Conservation (phyloP, 225 moss, liverwort and hornwort genomes). For the Marchantia polymorpha region DNA sequence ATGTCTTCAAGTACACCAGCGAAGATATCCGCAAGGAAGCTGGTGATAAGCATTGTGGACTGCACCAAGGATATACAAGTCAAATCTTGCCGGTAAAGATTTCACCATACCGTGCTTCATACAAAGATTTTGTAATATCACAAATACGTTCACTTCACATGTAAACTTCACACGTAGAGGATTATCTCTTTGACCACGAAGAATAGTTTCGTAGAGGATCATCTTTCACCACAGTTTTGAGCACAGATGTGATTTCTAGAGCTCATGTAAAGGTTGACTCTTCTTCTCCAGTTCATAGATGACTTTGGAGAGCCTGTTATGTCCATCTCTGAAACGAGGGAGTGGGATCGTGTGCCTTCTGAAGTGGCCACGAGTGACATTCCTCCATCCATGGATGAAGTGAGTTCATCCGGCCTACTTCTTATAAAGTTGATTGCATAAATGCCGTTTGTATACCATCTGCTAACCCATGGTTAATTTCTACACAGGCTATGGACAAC, state of each 20-base stretch:
- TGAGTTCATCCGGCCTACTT: not conserved
- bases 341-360: not conserved
- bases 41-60: constrained; percentile 19
- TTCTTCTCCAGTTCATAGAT: constrained; percentile 2
- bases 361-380: constrained; percentile 6
- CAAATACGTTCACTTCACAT: not conserved
- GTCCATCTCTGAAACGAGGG: not conserved
- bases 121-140: not conserved
- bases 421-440: too few species aligned
- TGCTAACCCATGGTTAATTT: too few species aligned
- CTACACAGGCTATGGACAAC: constrained; percentile 21
- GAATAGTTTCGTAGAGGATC: not conserved
- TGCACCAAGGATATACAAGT: constrained; percentile 12
- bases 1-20: constrained; percentile 5
- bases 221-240: not conserved
- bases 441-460: too few species aligned
- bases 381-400: constrained; percentile 16
- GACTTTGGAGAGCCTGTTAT: constrained; percentile 8
- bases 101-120: not conserved
- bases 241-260: not conserved
- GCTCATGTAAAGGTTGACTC: not conserved
- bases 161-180: not conserved
- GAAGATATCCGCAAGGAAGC: constrained; percentile 4
- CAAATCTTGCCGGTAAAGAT: constrained; percentile 5
- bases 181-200: not conserved